Percentiles rank a stretch among this genome's conserved stretches.
These are phyloP conservation scores for Pestalotiopsis sp. DNA, from an alignment of 2,329 filamentous ascomycete genomes.

Conservation along the genomic window DNA sequence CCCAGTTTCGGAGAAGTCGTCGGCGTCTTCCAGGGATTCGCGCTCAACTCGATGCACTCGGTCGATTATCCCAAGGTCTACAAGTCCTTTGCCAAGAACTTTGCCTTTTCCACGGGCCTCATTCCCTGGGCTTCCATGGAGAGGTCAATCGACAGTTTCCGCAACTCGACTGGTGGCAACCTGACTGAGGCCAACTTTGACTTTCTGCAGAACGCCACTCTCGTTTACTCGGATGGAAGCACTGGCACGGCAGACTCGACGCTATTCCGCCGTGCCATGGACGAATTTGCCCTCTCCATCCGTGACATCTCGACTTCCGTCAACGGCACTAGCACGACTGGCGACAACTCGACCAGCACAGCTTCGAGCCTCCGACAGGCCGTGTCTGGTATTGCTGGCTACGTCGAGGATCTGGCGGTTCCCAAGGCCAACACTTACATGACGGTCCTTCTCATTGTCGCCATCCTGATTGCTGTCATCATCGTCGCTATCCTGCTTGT, in stretches of 20 bases:
- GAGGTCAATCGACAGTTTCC: slow-evolving; percentile 80
- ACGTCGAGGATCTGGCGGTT: slow-evolving; percentile 81
- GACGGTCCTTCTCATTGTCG: slow-evolving; percentile 87
- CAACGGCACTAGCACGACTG: slow-evolving; percentile 38
- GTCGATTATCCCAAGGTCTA: slow-evolving; percentile 88
- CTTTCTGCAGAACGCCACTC: slow-evolving; percentile 74
- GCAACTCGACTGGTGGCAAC: slow-evolving; percentile 81
- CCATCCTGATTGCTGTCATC: slow-evolving; percentile 82
- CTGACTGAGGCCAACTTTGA: slow-evolving; percentile 77
- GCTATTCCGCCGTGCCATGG: slow-evolving; percentile 58
- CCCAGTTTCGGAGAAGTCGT: slow-evolving; percentile 86
- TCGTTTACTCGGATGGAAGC: slow-evolving; percentile 69
- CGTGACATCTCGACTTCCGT: slow-evolving; percentile 55
- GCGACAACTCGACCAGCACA: slow-evolving; percentile 21
- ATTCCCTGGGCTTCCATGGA: slow-evolving; percentile 84
- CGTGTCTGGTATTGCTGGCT: slow-evolving; percentile 79
- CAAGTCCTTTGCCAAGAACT: slow-evolving; percentile 88
- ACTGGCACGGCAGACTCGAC: slow-evolving; percentile 44
- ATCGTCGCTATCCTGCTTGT: slow-evolving; percentile 84
- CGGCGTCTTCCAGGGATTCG: slow-evolving; percentile 90
- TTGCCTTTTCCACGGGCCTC: slow-evolving; percentile 86
- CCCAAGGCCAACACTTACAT: slow-evolving; percentile 93
- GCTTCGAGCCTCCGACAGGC: slow-evolving; percentile 43
- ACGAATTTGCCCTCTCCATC: slow-evolving; percentile 51
- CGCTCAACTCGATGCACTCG: slow-evolving; percentile 94